Conservation (phyloP, 1,284 basidiomycete species). For the Flammula alnicola region DNA sequence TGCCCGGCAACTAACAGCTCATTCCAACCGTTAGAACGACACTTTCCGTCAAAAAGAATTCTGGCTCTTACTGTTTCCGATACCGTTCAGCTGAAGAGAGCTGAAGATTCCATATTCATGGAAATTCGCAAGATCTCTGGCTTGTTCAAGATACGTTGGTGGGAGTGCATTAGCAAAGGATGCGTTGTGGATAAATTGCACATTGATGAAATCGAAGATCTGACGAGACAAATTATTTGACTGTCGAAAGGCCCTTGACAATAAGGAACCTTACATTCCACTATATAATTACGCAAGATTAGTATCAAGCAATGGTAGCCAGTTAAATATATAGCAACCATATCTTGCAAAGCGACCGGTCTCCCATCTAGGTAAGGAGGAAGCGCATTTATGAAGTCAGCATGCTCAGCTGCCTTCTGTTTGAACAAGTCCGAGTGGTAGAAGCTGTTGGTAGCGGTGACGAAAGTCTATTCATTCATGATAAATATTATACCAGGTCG, state of each 20-base stretch:
- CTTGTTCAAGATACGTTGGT: conserved; percentile 59
- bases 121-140: conserved; percentile 70
- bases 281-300: conserved; percentile 38
- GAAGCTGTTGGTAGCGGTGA: conserved; percentile 51
- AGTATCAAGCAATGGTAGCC: not conserved
- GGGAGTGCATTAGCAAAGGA: conserved; percentile 60
- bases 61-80: conserved; percentile 71
- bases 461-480: conserved; percentile 48
- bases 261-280: conserved; percentile 61
- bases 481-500: not conserved
- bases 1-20: conserved; percentile 65
- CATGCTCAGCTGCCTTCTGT: conserved; percentile 49
- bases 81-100: conserved; percentile 54
- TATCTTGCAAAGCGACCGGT: conserved; percentile 62
- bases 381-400: conserved; percentile 60
- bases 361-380: conserved; percentile 62
- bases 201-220: conserved; percentile 80
- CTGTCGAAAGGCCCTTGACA: not conserved
- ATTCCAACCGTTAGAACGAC: conserved; percentile 1
- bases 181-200: conserved; percentile 72
- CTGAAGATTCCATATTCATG: conserved; percentile 79
- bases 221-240: conserved; percentile 27
- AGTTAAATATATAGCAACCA: conserved; percentile 52
- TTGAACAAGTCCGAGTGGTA: conserved; percentile 60
- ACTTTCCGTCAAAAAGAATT: too few relatives aligned